A percentile compares a stretch with the other conserved stretches of the same genome.
phyloP scores from a whole-genome alignment of 1,284 basidiomycete species.

The Sphagnurus paluster region DNA sequence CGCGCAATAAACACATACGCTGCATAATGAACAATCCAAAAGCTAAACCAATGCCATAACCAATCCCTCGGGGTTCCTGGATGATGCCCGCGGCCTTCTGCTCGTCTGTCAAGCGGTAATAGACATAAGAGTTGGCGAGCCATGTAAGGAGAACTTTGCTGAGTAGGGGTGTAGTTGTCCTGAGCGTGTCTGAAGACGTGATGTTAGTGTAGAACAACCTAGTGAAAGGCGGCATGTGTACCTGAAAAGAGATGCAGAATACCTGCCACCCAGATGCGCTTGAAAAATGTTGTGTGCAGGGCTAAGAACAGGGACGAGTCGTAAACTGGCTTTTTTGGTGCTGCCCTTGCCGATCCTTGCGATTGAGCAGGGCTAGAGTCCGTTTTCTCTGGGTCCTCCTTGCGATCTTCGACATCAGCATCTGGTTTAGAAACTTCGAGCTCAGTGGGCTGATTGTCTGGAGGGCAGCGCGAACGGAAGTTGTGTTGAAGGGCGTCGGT shows the following conservation, averaged over 20 bases:
- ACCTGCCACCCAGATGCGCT: slow-evolving; percentile 55
- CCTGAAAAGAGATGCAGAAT: slow-evolving; percentile 55
- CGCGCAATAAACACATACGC: slow-evolving; percentile 31
- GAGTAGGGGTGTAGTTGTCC: slow-evolving; percentile 62
- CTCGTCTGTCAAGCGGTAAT: slow-evolving; percentile 37
- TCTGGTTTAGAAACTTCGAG: neutral
- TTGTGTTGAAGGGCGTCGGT: slow-evolving; percentile 14
- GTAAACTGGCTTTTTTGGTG: slow-evolving; percentile 32
- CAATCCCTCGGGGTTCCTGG: slow-evolving; percentile 46
- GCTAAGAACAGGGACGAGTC: slow-evolving; percentile 63
- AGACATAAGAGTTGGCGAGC: slow-evolving; percentile 55
- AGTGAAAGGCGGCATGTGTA: slow-evolving; percentile 26
- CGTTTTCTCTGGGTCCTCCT: slow-evolving; percentile 5
- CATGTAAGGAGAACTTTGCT: slow-evolving; percentile 65
- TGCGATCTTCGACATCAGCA: neutral
- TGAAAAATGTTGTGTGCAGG: slow-evolving; percentile 55
- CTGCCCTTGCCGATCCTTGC: neutral
- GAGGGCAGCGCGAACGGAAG: slow-evolving; percentile 16
- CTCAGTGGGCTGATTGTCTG: slow-evolving; percentile 9
- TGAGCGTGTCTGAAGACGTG: slow-evolving; percentile 57
- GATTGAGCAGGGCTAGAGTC: neutral
- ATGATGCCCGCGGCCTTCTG: slow-evolving; percentile 35
- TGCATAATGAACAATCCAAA: slow-evolving; percentile 73
- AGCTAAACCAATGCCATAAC: slow-evolving; percentile 55
- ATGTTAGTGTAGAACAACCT: neutral